A percentile compares a stretch with the other conserved stretches of the same genome.
phyloP scores from a whole-genome alignment of 805 yeast species.

The Candida vaughaniae region DNA sequence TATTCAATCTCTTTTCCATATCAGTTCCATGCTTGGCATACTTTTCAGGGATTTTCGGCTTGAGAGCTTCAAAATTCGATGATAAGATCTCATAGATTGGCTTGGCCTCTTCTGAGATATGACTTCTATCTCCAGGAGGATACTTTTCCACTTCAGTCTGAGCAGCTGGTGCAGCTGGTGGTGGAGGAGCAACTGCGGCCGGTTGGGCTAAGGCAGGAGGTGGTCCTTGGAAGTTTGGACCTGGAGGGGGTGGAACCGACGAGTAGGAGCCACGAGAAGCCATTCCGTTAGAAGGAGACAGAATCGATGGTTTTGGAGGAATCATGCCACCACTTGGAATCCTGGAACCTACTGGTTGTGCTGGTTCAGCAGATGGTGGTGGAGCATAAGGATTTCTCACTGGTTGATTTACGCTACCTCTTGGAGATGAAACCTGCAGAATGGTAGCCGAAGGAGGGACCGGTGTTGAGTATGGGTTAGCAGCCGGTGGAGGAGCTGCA shows the following conservation, averaged over 20 bases:
- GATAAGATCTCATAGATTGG: slow-evolving; percentile 61
- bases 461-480: slow-evolving; percentile 8
- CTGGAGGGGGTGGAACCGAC: slow-evolving; percentile 28
- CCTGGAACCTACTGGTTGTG: slow-evolving; percentile 7
- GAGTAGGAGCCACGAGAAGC: slow-evolving; percentile 10
- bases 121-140: slow-evolving; percentile 69
- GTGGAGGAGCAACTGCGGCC: slow-evolving; percentile 14
- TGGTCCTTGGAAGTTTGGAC: slow-evolving; percentile 6
- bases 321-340: slow-evolving; percentile 15
- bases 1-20: slow-evolving; percentile 75
- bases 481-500: slow-evolving; percentile 26
- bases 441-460: background rate
- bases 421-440: background rate
- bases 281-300: slow-evolving; percentile 8
- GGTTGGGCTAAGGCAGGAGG: slow-evolving; percentile 10
- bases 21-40: slow-evolving; percentile 73
- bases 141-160: slow-evolving; percentile 17
- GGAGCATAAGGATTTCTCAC: slow-evolving; percentile 16
- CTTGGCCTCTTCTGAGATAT: slow-evolving; percentile 56
- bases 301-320: slow-evolving; percentile 11
- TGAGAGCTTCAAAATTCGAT: slow-evolving; percentile 55
- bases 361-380: slow-evolving; percentile 8
- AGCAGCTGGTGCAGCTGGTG: slow-evolving; percentile 19
- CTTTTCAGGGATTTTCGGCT: slow-evolving; percentile 73
- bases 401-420: slow-evolving; percentile 1